These are phyloP conservation scores for Aspergillus nanangensis DNA, from an alignment of 495 filamentous ascomycete species.

Conservation along the genomic window DNA sequence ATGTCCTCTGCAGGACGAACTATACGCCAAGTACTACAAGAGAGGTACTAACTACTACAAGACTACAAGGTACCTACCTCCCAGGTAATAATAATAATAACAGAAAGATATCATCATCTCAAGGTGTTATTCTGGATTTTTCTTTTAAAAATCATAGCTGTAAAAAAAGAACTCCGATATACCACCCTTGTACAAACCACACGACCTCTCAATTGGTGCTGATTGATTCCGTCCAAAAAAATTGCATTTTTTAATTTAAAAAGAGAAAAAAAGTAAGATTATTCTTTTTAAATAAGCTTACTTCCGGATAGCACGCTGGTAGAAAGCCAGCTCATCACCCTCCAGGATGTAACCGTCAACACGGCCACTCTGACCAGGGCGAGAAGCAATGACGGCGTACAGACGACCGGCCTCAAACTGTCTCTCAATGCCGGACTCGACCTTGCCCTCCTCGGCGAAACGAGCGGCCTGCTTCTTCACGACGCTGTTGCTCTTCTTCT, in stretches of 20 bases:
- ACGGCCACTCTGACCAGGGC: conserved; percentile 95
- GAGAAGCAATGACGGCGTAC: conserved; percentile 83
- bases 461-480: conserved; percentile 93
- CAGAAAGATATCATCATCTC: no score
- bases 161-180: conserved; percentile 33
- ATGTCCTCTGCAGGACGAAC: no score
- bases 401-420: conserved; percentile 99
- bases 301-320: conserved; percentile 97
- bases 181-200: conserved; percentile 35
- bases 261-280: conserved; percentile 4
- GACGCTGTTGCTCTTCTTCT: conserved; percentile 89
- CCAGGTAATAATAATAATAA: no score
- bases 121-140: no score
- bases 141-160: no score
- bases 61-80: no score
- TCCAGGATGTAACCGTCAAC: conserved; percentile 96
- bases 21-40: no score
- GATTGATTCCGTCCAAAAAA: not conserved
- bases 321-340: conserved; percentile 99
- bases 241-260: not conserved
- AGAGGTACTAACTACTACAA: no score
- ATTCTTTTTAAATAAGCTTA: conserved; percentile 49
- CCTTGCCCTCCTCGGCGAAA: conserved; percentile 78
- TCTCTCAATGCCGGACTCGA: conserved; percentile 85
- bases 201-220: not conserved